These are phyloP conservation scores for Prototheca wickerhamii DNA, from an alignment of 163 green algal genomes.

Conservation along the genomic window DNA sequence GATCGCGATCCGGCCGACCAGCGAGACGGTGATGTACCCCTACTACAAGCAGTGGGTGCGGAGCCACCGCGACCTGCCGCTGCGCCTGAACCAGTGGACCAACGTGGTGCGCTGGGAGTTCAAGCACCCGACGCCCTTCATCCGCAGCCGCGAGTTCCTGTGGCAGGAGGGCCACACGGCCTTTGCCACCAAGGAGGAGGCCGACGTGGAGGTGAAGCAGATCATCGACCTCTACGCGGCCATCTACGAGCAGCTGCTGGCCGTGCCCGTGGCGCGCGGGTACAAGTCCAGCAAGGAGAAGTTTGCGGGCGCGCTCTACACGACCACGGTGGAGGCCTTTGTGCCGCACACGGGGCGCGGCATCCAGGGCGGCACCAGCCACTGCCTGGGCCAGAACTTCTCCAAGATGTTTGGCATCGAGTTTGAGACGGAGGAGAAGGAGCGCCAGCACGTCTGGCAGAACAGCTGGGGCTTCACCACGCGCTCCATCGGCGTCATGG, in stretches of 20 bases:
- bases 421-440: constrained; percentile 68
- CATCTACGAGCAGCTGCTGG: constrained; percentile 93
- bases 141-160: constrained; percentile 83
- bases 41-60: constrained; percentile 86
- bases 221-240: constrained; percentile 83
- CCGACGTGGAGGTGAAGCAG: constrained; percentile 71
- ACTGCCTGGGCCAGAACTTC: constrained; percentile 99
- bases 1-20: constrained; percentile 94
- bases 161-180: constrained; percentile 97
- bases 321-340: constrained; percentile 93
- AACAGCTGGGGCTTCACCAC: constrained; percentile 97
- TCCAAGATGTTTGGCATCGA: constrained; percentile 43
- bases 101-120: constrained; percentile 99
- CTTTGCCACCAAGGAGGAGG: constrained; percentile 82
- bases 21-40: constrained; percentile 85
- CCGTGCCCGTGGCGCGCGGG: constrained; percentile 86
- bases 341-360: constrained; percentile 82
- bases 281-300: constrained; percentile 93
- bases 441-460: constrained; percentile 78
- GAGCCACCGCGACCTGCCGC: constrained; percentile 89
- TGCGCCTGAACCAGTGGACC: constrained; percentile 98
- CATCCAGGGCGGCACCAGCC: constrained; percentile 87
- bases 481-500: constrained; percentile 91
- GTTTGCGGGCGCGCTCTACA: constrained; percentile 95
- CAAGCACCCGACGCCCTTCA: constrained; percentile 99